Conservation (phyloP, 1,139 yeast genomes). For the Suhomyces wounanorum region DNA sequence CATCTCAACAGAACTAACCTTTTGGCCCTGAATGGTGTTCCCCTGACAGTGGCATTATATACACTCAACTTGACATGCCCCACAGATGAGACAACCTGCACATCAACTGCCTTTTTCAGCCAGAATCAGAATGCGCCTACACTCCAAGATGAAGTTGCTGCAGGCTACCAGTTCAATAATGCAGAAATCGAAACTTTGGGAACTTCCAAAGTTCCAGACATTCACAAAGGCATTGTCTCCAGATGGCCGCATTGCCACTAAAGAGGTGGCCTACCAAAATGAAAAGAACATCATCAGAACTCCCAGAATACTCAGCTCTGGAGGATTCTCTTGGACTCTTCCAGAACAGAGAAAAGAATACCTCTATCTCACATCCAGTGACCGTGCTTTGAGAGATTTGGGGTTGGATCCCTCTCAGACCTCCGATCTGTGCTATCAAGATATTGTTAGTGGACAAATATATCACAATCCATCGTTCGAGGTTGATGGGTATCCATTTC, state of each 20-base stretch:
- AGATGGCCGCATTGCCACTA: constrained; percentile 58
- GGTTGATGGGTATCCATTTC: constrained; percentile 54
- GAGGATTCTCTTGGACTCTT: constrained; percentile 68
- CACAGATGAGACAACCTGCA: not conserved
- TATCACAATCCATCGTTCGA: constrained; percentile 30
- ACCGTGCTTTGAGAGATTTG: constrained; percentile 60
- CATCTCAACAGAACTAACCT: no score
- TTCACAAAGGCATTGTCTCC: constrained; percentile 57
- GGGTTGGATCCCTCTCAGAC: constrained; percentile 49
- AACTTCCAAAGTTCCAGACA: constrained; percentile 44
- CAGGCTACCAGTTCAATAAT: constrained; percentile 21
- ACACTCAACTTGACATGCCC: no score
- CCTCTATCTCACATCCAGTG: constrained; percentile 59
- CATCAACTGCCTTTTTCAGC: not conserved
- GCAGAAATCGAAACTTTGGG: constrained; percentile 10
- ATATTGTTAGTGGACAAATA: constrained; percentile 64
- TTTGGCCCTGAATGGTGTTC: no score
- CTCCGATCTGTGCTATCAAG: constrained; percentile 47
- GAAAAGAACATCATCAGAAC: constrained; percentile 36
- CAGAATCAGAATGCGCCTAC: not conserved
- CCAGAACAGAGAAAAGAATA: constrained; percentile 65
- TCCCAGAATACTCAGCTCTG: constrained; percentile 64
- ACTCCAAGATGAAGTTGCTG: constrained; percentile 1
- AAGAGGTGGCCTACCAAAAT: constrained; percentile 49
- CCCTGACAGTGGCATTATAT: no score